Conservation (phyloP, 495 filamentous ascomycete genomes). For the Lindgomyces ingoldianus region DNA sequence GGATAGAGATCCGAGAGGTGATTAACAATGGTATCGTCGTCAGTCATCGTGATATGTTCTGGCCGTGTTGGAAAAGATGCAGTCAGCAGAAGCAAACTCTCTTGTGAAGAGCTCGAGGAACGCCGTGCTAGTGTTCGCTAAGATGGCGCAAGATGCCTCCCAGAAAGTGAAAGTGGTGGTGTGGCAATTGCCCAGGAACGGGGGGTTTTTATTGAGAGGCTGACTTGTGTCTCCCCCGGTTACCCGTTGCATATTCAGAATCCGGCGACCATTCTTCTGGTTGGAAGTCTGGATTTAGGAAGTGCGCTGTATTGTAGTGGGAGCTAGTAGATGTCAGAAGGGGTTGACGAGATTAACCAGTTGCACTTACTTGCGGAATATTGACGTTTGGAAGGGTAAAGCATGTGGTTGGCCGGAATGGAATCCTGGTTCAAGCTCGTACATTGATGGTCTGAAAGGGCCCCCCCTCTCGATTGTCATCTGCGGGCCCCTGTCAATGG, state of each 20-base stretch:
- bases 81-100: constrained; percentile 23
- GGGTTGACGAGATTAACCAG: neutral
- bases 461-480: constrained; percentile 21
- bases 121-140: constrained; percentile 37
- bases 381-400: constrained; percentile 42
- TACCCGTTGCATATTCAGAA: constrained; percentile 41
- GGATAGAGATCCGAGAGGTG: constrained; percentile 19
- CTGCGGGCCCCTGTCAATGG: constrained; percentile 6
- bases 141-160: constrained; percentile 30
- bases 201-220: constrained; percentile 28
- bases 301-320: constrained; percentile 48
- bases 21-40: constrained; percentile 37
- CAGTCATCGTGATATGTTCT: constrained; percentile 27
- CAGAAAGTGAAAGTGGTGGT: constrained; percentile 21
- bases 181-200: neutral
- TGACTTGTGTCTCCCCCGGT: constrained; percentile 33
- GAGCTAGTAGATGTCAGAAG: constrained; percentile 36
- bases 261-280: constrained; percentile 47
- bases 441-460: constrained; percentile 37
- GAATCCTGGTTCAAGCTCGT: constrained; percentile 40
- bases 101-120: constrained; percentile 34
- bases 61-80: constrained; percentile 33
- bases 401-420: constrained; percentile 29
- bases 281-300: constrained; percentile 47
- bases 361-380: constrained; percentile 45